Evolutionary conservation across 306 rosid genomes (phyloP).

Genomic region (Glycine soja): DNA sequence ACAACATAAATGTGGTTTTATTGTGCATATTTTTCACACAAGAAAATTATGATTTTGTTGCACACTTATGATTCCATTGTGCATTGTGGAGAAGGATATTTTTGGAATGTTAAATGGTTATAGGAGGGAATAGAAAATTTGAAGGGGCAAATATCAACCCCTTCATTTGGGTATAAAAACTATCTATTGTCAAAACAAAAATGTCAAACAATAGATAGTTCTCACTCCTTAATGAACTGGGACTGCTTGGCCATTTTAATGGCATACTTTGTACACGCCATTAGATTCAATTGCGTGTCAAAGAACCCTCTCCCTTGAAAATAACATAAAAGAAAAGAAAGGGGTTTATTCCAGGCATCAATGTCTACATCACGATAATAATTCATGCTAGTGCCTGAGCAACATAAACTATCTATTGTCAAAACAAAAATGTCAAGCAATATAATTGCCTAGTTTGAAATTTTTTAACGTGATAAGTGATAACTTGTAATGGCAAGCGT

Average conservation of each 20-base stretch:
- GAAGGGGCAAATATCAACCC: no score
- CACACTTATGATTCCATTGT: no score
- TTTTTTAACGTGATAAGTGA: neutral
- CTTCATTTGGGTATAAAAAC: neutral
- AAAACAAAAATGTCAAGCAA: neutral
- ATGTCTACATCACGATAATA: slow-evolving; percentile 11
- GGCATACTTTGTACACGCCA: neutral
- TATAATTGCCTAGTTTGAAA: slow-evolving; percentile 49
- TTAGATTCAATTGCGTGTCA: slow-evolving; percentile 28
- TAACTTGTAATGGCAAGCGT: slow-evolving; percentile 59
- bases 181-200: no score
- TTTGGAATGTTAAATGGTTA: no score
- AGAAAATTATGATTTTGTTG: no score
- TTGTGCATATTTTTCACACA: no score
- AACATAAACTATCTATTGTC: neutral
- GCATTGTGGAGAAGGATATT: no score
- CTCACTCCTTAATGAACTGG: no score
- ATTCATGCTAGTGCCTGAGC: neutral
- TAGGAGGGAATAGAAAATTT: no score
- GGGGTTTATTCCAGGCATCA: neutral
- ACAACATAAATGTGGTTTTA: no score
- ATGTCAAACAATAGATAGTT: no score
- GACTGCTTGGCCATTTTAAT: neutral
- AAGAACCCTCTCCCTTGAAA: neutral
- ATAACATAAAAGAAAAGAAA: neutral